Evolutionary conservation across 1,284 basidiomycete species (phyloP).

Genomic region (Sporisorium sorghi): DNA sequence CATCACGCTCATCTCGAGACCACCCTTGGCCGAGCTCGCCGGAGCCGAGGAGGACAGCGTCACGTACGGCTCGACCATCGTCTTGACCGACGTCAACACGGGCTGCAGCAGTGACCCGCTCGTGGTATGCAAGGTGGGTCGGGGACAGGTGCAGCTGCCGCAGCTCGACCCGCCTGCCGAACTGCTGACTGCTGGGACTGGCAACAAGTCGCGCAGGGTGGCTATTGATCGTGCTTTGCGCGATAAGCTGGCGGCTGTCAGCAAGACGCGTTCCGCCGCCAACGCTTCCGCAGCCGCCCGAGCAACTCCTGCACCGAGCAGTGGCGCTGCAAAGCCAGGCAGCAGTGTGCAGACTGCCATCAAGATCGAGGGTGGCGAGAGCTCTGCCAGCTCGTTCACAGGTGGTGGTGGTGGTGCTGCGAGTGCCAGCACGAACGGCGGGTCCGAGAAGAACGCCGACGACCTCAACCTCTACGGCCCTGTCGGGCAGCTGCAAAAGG

Average conservation of each 20-base stretch:
- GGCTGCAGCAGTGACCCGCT: constrained; percentile 87
- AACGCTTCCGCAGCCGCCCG: not conserved
- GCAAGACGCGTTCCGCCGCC: constrained; percentile 27
- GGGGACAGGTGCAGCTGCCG: constrained; percentile 75
- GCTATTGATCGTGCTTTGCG: constrained; percentile 39
- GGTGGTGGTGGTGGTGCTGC: not conserved
- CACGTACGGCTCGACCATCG: constrained; percentile 89
- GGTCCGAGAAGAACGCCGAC: constrained; percentile 22
- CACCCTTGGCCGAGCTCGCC: constrained; percentile 54
- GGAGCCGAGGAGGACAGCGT: constrained; percentile 71
- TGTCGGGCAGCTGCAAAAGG: constrained; percentile 95
- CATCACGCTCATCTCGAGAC: constrained; percentile 74
- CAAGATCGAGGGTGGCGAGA: constrained; percentile 39
- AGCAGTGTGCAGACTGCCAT: constrained; percentile 32
- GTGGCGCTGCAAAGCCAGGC: constrained; percentile 19
- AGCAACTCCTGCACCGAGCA: not conserved
- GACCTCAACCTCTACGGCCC: constrained; percentile 76
- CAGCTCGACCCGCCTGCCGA: constrained; percentile 41
- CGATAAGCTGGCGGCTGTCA: constrained; percentile 41
- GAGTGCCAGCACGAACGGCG: constrained; percentile 16
- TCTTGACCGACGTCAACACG: constrained; percentile 83
- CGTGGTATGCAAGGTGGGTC: constrained; percentile 90
- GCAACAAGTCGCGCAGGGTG: constrained; percentile 37
- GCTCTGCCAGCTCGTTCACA: not conserved
- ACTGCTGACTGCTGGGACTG: constrained; percentile 40